Evolutionary conservation across 805 yeast species (phyloP), one percentile per base, ranked within the genome.

Genomic region (Saturnispora bothae): DNA sequence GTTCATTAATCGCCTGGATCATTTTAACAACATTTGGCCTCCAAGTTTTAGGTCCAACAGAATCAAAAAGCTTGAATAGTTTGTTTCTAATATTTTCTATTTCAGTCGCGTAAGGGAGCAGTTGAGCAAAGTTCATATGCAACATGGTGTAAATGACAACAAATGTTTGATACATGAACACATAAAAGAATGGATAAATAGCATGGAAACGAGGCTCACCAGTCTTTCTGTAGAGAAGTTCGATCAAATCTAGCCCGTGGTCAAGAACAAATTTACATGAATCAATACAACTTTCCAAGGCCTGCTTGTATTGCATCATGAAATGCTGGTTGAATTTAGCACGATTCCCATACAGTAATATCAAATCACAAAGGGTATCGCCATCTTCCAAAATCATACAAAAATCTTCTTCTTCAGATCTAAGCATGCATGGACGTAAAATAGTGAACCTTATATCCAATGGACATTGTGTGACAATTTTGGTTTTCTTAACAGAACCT

Each of bases 291-390:
- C 58, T 56, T 41, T 62, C 59, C n/a, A 63, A 48, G 5, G 69
- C 61, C 15, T 51, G 47, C 12, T 49, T 51, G 36, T 57, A 51
- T 17, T 58, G 59, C 3, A 60, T 56, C 54, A 70, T 58, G 45
- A 71, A 71, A 21, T 73, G 75, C 44, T 70, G 74, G 43, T 68
- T 65, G 36, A 71, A 57, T 40, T 71, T 71, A 19, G 74, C 71
- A 38, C 71, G 53, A 43, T 70, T 71, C 36, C 70, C 66, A 46
- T 69, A 64, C n/a, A 71, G 51, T 20, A 66, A 47, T 28, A 69
- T 63, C 45, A 71, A 54, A 53, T 71, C 77, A 25, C 59, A 52
- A 19, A 67, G 46, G 2, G 71, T 56, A 42, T 64, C 69, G 21
- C 57, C 49, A 39, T 57, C 60, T 17, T 54, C 48, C 14, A 49